Percentiles rank a stretch among this genome's conserved stretches.
Evolutionary conservation across 2,329 filamentous ascomycete species (phyloP).

Genomic region (Hypoxylon sp.): DNA sequence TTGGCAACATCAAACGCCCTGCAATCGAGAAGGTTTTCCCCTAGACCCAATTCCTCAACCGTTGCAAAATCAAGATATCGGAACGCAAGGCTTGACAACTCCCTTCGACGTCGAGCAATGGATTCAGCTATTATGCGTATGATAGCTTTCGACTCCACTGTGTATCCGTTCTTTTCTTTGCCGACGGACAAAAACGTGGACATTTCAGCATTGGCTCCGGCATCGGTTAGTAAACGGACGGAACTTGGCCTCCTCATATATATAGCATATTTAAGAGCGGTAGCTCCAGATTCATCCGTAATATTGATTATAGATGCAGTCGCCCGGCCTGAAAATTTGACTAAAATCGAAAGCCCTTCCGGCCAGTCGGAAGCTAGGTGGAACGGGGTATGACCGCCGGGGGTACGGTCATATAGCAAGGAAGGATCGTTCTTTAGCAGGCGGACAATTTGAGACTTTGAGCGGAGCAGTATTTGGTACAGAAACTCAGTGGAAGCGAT

Average conservation of each 20-base stretch:
- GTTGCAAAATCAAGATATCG: background rate
- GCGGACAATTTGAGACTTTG: background rate
- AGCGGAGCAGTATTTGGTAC: background rate
- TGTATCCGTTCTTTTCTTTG: background rate
- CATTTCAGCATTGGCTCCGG: background rate
- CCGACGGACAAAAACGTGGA: background rate
- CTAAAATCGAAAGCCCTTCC: constrained; percentile 11
- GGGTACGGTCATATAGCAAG: background rate
- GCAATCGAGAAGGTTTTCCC: constrained; percentile 8
- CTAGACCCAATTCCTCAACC: background rate
- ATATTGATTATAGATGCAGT: constrained; percentile 11
- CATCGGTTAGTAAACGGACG: background rate
- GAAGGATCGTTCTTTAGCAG: constrained; percentile 7
- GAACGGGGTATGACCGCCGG: background rate
- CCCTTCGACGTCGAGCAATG: background rate
- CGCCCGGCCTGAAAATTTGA: constrained; percentile 1
- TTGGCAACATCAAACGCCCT: constrained; percentile 5
- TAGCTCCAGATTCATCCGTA: fast-evolving
- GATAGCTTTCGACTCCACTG: background rate
- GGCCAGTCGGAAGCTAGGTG: constrained; percentile 20
- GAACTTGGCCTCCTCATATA: background rate
- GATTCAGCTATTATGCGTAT: background rate
- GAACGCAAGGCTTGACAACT: constrained; percentile 2
- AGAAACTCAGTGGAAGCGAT: background rate
- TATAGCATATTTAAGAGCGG: background rate